A percentile compares a stretch with the other conserved stretches of the same genome.
These are phyloP conservation scores for Colletotrichum godetiae DNA, from an alignment of 2,329 filamentous ascomycete species.

Conservation along the genomic window DNA sequence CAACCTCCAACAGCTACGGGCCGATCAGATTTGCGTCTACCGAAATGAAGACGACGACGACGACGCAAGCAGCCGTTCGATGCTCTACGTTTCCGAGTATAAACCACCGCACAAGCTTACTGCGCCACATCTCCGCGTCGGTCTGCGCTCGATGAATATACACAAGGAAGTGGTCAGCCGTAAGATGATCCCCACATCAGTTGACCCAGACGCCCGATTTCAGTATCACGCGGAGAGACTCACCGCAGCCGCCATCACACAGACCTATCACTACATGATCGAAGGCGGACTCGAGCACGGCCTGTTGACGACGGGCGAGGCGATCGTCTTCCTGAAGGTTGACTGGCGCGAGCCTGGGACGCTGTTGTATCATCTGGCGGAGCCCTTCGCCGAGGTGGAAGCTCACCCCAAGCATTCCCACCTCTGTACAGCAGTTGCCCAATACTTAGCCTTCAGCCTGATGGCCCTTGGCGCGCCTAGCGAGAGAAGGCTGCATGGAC, in stretches of 20 bases:
- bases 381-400: constrained; percentile 41
- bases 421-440: constrained; percentile 42
- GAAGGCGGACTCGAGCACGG: constrained; percentile 56
- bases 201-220: constrained; percentile 45
- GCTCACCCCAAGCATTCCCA: constrained; percentile 38
- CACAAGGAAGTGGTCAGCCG: constrained; percentile 48
- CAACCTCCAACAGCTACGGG: constrained; percentile 40
- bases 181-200: constrained; percentile 41
- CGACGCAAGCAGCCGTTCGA: constrained; percentile 25
- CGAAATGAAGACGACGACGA: neutral
- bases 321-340: constrained; percentile 56
- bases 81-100: constrained; percentile 53
- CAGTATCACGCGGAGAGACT: constrained; percentile 50
- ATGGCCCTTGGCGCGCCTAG: constrained; percentile 39
- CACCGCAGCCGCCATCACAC: constrained; percentile 54
- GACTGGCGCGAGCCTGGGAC: constrained; percentile 41
- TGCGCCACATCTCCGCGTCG: constrained; percentile 51
- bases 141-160: constrained; percentile 55
- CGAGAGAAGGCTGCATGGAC: constrained; percentile 22
- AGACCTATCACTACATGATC: constrained; percentile 64
- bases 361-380: constrained; percentile 46
- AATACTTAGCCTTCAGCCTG: constrained; percentile 46
- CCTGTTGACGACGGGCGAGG: constrained; percentile 54
- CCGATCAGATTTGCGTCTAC: constrained; percentile 40
- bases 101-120: constrained; percentile 61